Evolutionary conservation across 768 basidiomycete species (phyloP).

Genomic region (Gloeopeniophorella convolvens): DNA sequence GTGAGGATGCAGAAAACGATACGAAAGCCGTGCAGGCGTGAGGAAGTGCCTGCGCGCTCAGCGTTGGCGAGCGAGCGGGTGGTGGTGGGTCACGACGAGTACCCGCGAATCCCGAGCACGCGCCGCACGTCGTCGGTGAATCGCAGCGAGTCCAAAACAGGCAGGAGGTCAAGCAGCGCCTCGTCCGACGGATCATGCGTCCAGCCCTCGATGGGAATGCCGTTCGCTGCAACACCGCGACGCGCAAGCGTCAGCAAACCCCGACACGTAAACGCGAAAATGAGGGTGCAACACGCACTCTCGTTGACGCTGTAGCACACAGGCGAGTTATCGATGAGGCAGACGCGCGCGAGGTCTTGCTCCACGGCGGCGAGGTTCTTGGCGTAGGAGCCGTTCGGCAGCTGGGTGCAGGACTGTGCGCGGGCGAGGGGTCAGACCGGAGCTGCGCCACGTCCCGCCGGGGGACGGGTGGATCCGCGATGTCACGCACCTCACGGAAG

Average conservation of each 20-base stretch:
- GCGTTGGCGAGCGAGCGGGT: background rate
- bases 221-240: slow-evolving; percentile 64
- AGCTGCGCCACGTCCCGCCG: no score
- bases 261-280: background rate
- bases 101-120: slow-evolving; percentile 71
- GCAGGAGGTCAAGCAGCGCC: slow-evolving; percentile 90
- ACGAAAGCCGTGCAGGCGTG: background rate
- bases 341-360: slow-evolving; percentile 84
- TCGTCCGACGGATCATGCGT: slow-evolving; percentile 96
- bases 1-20: slow-evolving; percentile 2
- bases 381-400: slow-evolving; percentile 89
- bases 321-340: slow-evolving; percentile 94
- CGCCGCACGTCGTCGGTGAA: slow-evolving; percentile 95
- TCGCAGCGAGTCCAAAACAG: slow-evolving; percentile 90
- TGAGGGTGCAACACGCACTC: slow-evolving; percentile 48
- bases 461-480: no score
- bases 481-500: slow-evolving; percentile 77
- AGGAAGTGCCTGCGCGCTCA: background rate
- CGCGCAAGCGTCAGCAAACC: background rate
- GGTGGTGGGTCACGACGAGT: slow-evolving; percentile 32
- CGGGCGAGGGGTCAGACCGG: background rate
- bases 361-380: slow-evolving; percentile 90
- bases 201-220: slow-evolving; percentile 99
- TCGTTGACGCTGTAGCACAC: slow-evolving; percentile 88
- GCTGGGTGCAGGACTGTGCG: slow-evolving; percentile 80